Percentiles rank a stretch among this genome's conserved stretches.
Conservation (phyloP, 768 basidiomycete species). For the Lactarius sp. region DNA sequence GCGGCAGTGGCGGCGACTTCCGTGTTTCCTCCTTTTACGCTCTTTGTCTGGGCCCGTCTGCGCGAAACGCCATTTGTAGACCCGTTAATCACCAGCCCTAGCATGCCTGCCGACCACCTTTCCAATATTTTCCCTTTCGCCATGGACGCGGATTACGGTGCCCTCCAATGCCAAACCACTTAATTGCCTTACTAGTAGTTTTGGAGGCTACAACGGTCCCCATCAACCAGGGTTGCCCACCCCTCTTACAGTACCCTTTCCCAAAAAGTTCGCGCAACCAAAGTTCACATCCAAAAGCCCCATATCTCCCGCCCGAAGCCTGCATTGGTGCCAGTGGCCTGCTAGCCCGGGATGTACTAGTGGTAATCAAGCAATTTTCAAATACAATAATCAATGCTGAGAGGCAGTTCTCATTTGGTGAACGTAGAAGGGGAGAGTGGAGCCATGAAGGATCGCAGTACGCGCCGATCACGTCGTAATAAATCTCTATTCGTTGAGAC, state of each 20-base stretch:
- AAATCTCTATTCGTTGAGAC: neutral
- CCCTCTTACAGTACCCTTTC: neutral
- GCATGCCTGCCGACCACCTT: neutral
- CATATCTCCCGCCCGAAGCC: neutral
- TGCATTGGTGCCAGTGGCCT: neutral
- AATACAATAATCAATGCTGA: neutral
- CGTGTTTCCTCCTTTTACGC: slow-evolving; percentile 5
- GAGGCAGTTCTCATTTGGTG: neutral
- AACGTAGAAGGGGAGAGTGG: neutral
- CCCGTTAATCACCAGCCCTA: neutral
- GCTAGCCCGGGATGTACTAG: neutral
- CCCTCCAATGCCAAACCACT: neutral
- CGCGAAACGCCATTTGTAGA: slow-evolving; percentile 5
- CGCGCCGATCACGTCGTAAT: neutral
- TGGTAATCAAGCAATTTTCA: neutral
- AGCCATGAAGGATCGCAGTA: neutral
- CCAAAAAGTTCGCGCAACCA: neutral
- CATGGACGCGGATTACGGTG: neutral
- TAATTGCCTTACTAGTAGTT: neutral
- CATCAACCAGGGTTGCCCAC: neutral
- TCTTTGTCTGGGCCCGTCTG: slow-evolving; percentile 3
- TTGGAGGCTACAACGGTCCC: neutral
- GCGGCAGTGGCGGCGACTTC: slow-evolving; percentile 17
- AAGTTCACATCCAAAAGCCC: neutral
- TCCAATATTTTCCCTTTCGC: neutral